phyloP scores from a whole-genome alignment of 2,329 filamentous ascomycete species.

The Colletotrichum sp. region DNA sequence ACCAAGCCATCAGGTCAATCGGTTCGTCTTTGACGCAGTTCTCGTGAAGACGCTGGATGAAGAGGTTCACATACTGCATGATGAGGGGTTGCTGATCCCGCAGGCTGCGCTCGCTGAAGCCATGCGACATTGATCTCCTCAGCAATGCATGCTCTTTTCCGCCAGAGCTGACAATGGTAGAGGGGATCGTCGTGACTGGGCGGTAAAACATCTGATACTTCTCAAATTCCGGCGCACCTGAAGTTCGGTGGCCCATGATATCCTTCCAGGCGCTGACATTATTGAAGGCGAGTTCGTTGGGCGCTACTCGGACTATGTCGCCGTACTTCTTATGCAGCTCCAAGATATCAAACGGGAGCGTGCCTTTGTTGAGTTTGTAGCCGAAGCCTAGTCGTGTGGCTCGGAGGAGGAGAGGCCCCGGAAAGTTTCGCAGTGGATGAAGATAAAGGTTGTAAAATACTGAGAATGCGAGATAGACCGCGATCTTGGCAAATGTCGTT shows the following conservation, averaged over 20 bases:
- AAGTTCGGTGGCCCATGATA: slow-evolving; percentile 8
- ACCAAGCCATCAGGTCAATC: slow-evolving; percentile 20
- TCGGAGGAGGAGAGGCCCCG: neutral
- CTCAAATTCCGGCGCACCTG: neutral
- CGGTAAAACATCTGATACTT: neutral
- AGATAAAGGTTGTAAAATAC: neutral
- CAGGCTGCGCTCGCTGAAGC: slow-evolving; percentile 34
- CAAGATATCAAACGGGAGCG: neutral
- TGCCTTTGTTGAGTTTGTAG: neutral
- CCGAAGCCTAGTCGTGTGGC: neutral
- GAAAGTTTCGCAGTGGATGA: neutral
- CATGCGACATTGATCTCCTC: slow-evolving; percentile 27
- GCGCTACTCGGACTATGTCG: slow-evolving; percentile 21
- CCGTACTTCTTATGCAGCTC: slow-evolving; percentile 22
- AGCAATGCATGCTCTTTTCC: slow-evolving; percentile 22
- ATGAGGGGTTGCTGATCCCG: slow-evolving; percentile 33
- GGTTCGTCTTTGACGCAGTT: neutral
- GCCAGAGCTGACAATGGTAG: slow-evolving; percentile 18
- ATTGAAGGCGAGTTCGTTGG: slow-evolving; percentile 23
- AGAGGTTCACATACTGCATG: slow-evolving; percentile 17
- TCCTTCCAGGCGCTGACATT: slow-evolving; percentile 21
- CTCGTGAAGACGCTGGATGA: slow-evolving; percentile 17
- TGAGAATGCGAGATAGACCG: neutral
- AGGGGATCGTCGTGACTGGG: neutral
- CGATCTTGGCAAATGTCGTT: neutral